Evolutionary conservation across 164 flowering plant species (phyloP).

Genomic region (Vitis labrusca): DNA sequence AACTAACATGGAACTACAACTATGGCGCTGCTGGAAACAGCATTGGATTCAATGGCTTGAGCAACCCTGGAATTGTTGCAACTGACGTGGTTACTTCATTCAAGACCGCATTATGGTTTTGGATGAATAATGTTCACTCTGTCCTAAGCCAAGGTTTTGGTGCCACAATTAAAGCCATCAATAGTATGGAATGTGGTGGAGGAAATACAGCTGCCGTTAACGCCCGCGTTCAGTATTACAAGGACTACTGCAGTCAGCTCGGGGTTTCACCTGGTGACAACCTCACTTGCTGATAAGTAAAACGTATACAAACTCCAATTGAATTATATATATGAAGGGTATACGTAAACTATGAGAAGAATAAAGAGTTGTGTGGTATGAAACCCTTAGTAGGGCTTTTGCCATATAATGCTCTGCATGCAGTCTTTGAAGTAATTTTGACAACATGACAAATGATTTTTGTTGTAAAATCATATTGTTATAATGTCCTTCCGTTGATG

Average conservation of each 20-base stretch:
- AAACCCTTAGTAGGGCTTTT: too few species aligned
- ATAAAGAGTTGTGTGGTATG: too few species aligned
- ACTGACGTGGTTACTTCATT: conserved; percentile 8
- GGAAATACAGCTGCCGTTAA: conserved; percentile 4
- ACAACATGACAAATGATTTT: too few species aligned
- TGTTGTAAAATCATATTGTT: too few species aligned
- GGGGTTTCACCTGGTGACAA: conserved; percentile 18
- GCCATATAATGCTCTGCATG: too few species aligned
- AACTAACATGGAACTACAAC: conserved; percentile 23
- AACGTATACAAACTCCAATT: too few species aligned
- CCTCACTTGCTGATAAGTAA: conserved; percentile 1
- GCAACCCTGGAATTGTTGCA: conserved; percentile 17
- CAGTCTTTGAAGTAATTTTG: too few species aligned
- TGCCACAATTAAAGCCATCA: conserved; percentile 13
- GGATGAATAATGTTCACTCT: conserved; percentile 18
- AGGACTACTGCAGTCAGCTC: conserved; percentile 15
- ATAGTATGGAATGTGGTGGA: conserved; percentile 10
- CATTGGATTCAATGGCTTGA: conserved; percentile 16
- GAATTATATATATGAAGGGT: too few species aligned
- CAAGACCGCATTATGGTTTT: conserved; percentile 21
- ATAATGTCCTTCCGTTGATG: too few species aligned
- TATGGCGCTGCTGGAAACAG: conserved; percentile 20
- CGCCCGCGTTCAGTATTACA: conserved; percentile 9
- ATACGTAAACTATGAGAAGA: too few species aligned
- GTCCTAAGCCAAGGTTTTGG: conserved; percentile 12